Evolutionary conservation across 2,329 filamentous ascomycete genomes (phyloP).

Genomic region (Colletotrichum liriopes): DNA sequence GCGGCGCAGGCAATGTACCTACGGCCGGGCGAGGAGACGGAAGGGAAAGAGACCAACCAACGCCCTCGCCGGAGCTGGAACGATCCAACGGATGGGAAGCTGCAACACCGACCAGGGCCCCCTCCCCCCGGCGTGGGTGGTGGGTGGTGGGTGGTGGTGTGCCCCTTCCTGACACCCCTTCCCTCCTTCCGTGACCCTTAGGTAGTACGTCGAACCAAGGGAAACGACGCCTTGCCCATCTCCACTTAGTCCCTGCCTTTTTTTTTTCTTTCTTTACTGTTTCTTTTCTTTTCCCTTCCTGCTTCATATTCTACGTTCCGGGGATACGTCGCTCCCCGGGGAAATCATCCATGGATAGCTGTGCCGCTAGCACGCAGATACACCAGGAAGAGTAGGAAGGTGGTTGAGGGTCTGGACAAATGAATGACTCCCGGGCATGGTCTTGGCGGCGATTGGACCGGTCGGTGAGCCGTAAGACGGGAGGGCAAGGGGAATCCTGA

Average conservation of each 20-base stretch:
- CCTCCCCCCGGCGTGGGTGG: neutral
- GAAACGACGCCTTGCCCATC: constrained; percentile 19
- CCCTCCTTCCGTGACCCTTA: constrained; percentile 33
- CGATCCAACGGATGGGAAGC: constrained; percentile 37
- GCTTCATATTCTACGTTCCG: neutral
- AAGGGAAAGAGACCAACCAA: constrained; percentile 29
- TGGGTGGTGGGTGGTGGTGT: neutral
- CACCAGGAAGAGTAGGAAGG: constrained; percentile 9
- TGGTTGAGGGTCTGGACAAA: neutral
- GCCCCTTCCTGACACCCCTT: neutral
- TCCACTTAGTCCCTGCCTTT: neutral
- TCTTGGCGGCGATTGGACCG: constrained; percentile 29
- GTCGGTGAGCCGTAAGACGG: constrained; percentile 22
- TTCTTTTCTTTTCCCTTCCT: neutral
- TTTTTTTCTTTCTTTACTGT: neutral
- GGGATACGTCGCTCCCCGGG: constrained; percentile 21
- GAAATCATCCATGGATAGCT: constrained; percentile 34
- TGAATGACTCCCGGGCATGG: neutral
- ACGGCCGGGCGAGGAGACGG: constrained; percentile 11
- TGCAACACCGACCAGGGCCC: constrained; percentile 22
- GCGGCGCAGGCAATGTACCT: neutral
- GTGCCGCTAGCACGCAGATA: constrained; percentile 24
- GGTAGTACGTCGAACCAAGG: neutral
- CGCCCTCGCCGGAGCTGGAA: constrained; percentile 18
- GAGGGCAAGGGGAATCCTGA: neutral